Percentiles rank a stretch among this genome's conserved stretches.
phyloP scores from a whole-genome alignment of 345 rosid species.

The Aegle marmelos region DNA sequence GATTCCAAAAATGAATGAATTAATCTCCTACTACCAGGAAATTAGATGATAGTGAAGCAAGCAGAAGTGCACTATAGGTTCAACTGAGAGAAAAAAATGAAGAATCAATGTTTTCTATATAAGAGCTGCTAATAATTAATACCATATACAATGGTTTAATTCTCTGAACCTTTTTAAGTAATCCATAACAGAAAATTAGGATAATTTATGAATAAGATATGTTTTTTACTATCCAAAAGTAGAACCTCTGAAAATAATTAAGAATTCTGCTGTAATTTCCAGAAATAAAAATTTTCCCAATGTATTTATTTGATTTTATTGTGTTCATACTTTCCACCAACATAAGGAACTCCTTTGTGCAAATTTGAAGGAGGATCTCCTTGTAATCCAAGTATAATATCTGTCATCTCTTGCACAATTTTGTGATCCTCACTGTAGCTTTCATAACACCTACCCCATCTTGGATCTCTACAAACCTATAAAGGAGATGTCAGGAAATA shows the following conservation, averaged over 20 bases:
- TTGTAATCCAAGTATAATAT: constrained; percentile 80
- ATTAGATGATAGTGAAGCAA: neutral
- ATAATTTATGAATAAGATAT: neutral
- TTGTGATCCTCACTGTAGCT: constrained; percentile 90
- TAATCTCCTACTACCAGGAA: neutral
- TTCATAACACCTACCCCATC: constrained; percentile 98
- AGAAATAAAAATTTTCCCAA: neutral
- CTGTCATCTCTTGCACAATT: constrained; percentile 82
- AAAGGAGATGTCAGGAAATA: constrained; percentile 16
- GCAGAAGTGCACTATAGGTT: neutral
- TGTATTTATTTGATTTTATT: neutral
- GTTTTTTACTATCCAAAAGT: neutral
- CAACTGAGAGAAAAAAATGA: neutral
- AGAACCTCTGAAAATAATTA: neutral
- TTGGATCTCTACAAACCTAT: constrained; percentile 97
- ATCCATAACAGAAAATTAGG: neutral
- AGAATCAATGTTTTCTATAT: neutral
- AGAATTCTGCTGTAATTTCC: constrained; percentile 2
- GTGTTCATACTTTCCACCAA: constrained; percentile 79
- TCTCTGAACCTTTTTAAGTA: neutral
- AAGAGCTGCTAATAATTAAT: neutral
- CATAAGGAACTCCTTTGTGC: constrained; percentile 70
- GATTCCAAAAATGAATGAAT: neutral
- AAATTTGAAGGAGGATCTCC: constrained; percentile 68
- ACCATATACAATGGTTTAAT: neutral